Base-by-base conservation (phyloP, 2,329 filamentous ascomycete genomes). In the Aspergillus hortae region DNA sequence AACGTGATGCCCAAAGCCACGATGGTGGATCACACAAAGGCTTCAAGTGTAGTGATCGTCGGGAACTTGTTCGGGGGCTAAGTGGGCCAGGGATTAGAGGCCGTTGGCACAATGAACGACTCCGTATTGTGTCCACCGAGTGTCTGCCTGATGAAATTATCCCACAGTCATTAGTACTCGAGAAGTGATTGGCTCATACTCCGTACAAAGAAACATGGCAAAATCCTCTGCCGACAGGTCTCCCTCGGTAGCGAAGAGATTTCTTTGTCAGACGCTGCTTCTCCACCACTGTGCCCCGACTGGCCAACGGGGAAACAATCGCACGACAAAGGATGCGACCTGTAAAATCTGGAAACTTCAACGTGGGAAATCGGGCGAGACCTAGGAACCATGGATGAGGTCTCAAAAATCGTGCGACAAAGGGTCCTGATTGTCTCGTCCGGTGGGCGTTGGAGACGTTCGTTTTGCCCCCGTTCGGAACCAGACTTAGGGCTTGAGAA, bases 401-500 rank as follows among this genome's bases (percentile, higher is more conserved):
- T 9, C 21, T 14, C 4, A 42, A 25, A 19, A 42, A 11, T 48
- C 35, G 35, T 17, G 35, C 35, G 46, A 41, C 25, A 33, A 41
- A 25, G 25, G 30, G 15, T 6, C 5, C 23, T 17, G 19, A 23
- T 42, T 42, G 40, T 42, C 40, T 42, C 40, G 40, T 23, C 40
- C 40, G 35, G 21, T 47, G 45, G 11, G n/a, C 9, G 12, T 38
- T 17, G 35, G 35, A 38, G 35, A n/a, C 10, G n/a, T 35, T 36
- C 45, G 19, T 38, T 30, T 48, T 43, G 25, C 38, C 46, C 23
- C 42, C 46, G 25, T 30, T 21, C 41, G 36, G 41, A 44, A 49
- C 47, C 47, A 49, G 41, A 43, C 25, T 49, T 49, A 49, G 41
- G 47, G 47, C 21, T 44, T 4, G 25, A 1, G 5, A 32, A 48